A percentile compares a stretch with the other conserved stretches of the same genome.
phyloP scores from a whole-genome alignment of 2,329 filamentous ascomycete species.

The Fusarium stilboides region DNA sequence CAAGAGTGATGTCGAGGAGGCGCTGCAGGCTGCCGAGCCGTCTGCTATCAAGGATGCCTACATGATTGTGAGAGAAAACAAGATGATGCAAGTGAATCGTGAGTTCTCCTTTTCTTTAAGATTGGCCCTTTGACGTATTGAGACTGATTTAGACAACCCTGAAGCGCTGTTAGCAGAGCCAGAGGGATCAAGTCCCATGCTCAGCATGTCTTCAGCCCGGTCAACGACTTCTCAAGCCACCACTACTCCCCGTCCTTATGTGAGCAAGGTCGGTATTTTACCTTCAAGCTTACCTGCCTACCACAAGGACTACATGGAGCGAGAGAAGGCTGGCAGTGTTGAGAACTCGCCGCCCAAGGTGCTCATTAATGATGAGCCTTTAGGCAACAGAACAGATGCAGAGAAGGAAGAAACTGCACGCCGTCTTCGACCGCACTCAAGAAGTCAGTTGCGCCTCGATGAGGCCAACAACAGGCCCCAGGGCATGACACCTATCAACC shows the following conservation, averaged over 20 bases:
- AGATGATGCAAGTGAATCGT: constrained; percentile 96
- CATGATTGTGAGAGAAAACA: constrained; percentile 97
- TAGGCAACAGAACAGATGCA: constrained; percentile 72
- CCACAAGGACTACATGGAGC: constrained; percentile 91
- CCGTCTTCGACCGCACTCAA: constrained; percentile 87
- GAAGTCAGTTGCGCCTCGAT: constrained; percentile 78
- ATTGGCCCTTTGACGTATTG: constrained; percentile 44
- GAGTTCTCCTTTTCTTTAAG: constrained; percentile 60
- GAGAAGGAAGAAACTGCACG: constrained; percentile 87
- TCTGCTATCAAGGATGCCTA: constrained; percentile 99
- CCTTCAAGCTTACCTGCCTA: constrained; percentile 93
- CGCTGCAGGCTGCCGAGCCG: constrained; percentile 90
- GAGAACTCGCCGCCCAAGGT: constrained; percentile 60
- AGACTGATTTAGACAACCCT: constrained; percentile 53
- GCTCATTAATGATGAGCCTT: constrained; percentile 63
- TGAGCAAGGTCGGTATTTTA: constrained; percentile 91
- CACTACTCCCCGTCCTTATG: constrained; percentile 68
- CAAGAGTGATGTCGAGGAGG: constrained; percentile 94
- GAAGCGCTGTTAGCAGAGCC: constrained; percentile 55
- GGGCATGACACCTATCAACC: constrained; percentile 73
- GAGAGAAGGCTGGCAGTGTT: constrained; percentile 69
- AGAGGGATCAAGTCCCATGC: constrained; percentile 64
- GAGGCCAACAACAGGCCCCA: constrained; percentile 72
- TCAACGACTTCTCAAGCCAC: constrained; percentile 67
- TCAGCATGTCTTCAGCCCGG: constrained; percentile 69